phyloP scores from a whole-genome alignment of 352 stramenopile genomes.

The Phytopythium helicoides region DNA sequence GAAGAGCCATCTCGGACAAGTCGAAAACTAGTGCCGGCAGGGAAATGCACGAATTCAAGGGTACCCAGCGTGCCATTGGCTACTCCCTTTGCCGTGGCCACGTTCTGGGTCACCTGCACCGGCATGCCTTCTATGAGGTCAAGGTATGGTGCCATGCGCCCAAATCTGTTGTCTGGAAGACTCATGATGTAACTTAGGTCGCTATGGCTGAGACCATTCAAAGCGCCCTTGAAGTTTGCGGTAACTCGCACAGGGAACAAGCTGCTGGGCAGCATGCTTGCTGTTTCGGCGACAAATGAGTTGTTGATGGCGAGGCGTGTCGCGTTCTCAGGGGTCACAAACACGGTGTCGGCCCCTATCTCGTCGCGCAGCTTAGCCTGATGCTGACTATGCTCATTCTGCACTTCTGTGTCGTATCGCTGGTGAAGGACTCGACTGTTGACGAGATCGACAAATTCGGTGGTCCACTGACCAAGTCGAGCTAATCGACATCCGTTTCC shows the following conservation, averaged over 20 bases:
- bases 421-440: constrained; percentile 10
- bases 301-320: constrained; percentile 7
- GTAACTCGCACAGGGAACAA: too few relatives aligned
- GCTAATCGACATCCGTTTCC: constrained; percentile 1
- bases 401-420: too few relatives aligned
- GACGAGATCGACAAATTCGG: constrained; percentile 2
- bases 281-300: constrained; percentile 3
- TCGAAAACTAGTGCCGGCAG: constrained; percentile 3
- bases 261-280: too few relatives aligned
- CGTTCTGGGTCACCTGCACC: constrained; percentile 15
- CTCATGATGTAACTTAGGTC: background rate
- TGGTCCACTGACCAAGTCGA: constrained; percentile 2
- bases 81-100: constrained; percentile 5
- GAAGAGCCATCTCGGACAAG: constrained; percentile 5
- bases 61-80: constrained; percentile 8
- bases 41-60: constrained; percentile 7
- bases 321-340: too few relatives aligned
- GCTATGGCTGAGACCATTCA: background rate
- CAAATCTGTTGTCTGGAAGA: constrained; percentile 7
- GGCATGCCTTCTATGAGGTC: constrained; percentile 15
- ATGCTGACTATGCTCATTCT: too few relatives aligned
- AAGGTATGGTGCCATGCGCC: constrained; percentile 10
- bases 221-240: too few relatives aligned
- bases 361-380: too few relatives aligned
- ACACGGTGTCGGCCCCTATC: too few relatives aligned